A percentile compares a stretch with the other conserved stretches of the same genome.
Conservation (phyloP, 2,329 filamentous ascomycete species). For the Fusarium armeniacum region DNA sequence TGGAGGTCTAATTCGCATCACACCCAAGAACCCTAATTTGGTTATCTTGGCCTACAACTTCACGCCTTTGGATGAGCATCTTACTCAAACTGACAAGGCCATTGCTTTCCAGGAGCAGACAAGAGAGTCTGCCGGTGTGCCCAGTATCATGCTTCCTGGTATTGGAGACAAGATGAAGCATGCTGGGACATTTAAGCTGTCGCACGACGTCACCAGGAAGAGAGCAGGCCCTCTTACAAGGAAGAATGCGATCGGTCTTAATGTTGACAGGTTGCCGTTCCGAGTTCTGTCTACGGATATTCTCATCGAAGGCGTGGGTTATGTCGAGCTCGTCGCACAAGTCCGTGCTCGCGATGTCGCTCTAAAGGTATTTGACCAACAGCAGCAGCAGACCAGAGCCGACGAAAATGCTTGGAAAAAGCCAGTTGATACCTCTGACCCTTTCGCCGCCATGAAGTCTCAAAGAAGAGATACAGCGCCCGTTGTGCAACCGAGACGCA, state of each 20-base stretch:
- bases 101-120: slow-evolving; percentile 77
- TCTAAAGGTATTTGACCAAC: slow-evolving; percentile 19
- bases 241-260: slow-evolving; percentile 72
- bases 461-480: slow-evolving; percentile 45
- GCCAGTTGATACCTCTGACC: slow-evolving; percentile 29
- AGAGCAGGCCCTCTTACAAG: slow-evolving; percentile 81
- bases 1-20: slow-evolving; percentile 85
- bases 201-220: slow-evolving; percentile 85
- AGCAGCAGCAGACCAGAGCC: slow-evolving; percentile 1
- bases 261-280: slow-evolving; percentile 80
- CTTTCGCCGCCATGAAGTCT: slow-evolving; percentile 47
- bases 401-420: slow-evolving; percentile 5
- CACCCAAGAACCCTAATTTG: slow-evolving; percentile 72
- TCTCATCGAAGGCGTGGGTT: slow-evolving; percentile 91
- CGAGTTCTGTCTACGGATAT: slow-evolving; percentile 85
- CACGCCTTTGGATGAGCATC: slow-evolving; percentile 80
- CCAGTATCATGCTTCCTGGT: slow-evolving; percentile 73
- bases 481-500: slow-evolving; percentile 4
- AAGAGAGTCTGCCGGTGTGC: slow-evolving; percentile 68
- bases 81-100: slow-evolving; percentile 86
- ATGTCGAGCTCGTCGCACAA: slow-evolving; percentile 90
- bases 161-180: slow-evolving; percentile 71
- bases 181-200: slow-evolving; percentile 81
- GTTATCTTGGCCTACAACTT: slow-evolving; percentile 89
- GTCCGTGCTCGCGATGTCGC: slow-evolving; percentile 71